Conservation (phyloP, 2,329 filamentous ascomycete genomes). For the Tolypocladium tropicale region DNA sequence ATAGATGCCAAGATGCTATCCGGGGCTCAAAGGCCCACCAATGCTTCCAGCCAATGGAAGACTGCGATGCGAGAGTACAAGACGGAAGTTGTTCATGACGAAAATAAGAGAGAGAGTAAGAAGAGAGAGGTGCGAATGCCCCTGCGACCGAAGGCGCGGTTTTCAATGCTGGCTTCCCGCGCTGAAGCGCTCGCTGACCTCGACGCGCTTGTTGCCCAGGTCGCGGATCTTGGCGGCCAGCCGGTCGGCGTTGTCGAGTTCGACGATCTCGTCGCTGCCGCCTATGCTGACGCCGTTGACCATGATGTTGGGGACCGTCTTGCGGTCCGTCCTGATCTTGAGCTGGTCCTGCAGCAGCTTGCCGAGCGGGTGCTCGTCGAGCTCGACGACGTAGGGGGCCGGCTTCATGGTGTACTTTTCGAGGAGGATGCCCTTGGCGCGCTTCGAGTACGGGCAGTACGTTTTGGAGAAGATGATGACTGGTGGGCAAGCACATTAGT, state of each 20-base stretch:
- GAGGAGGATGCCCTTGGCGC: constrained; percentile 76
- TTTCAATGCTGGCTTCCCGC: constrained; percentile 4
- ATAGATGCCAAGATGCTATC: neutral
- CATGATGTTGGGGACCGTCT: constrained; percentile 86
- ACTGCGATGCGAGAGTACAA: neutral
- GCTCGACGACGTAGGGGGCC: constrained; percentile 76
- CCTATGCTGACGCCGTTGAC: constrained; percentile 83
- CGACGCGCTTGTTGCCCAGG: constrained; percentile 58
- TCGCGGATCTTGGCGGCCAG: constrained; percentile 62
- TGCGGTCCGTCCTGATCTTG: constrained; percentile 62
- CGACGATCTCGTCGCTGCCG: constrained; percentile 76
- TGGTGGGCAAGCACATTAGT: constrained; percentile 22
- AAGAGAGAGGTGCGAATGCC: neutral
- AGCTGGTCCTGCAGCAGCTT: constrained; percentile 61
- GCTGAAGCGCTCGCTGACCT: constrained; percentile 37
- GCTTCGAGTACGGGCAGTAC: constrained; percentile 79
- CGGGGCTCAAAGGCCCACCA: neutral
- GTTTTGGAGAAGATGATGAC: constrained; percentile 95
- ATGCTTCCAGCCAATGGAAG: neutral
- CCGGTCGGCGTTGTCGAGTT: constrained; percentile 55
- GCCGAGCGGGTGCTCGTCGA: constrained; percentile 74
- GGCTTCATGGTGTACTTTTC: constrained; percentile 78
- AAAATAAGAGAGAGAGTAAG: neutral
- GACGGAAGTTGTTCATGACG: neutral
- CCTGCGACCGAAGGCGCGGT: neutral